phyloP scores from a whole-genome alignment of 2,329 filamentous ascomycete species.

The Stenocarpella maydis region DNA sequence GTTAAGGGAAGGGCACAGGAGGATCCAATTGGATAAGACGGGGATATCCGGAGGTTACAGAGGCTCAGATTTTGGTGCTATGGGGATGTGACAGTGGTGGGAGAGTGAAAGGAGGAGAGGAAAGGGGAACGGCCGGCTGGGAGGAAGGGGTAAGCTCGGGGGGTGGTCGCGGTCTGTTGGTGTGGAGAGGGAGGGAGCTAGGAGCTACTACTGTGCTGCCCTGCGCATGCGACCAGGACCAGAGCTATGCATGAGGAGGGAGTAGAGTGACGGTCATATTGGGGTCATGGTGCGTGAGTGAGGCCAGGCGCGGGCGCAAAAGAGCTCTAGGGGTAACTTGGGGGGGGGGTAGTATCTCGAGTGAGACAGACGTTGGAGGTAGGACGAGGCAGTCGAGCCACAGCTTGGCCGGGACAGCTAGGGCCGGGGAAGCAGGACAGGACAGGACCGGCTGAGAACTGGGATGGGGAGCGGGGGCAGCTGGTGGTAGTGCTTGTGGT shows the following conservation, averaged over 20 bases:
- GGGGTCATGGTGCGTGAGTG: conserved; percentile 7
- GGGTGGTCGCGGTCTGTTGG: conserved; percentile 35
- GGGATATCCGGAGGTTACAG: conserved; percentile 11
- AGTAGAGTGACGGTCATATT: not conserved
- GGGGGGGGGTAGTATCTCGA: not conserved
- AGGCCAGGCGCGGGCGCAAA: not conserved
- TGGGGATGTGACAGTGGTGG: conserved; percentile 17
- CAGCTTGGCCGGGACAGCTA: conserved; percentile 9
- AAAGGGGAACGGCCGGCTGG: conserved; percentile 37
- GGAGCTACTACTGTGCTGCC: conserved; percentile 23
- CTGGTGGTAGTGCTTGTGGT: not conserved
- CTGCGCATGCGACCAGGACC: conserved; percentile 10
- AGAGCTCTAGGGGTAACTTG: conserved; percentile 5
- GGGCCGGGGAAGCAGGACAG: not conserved
- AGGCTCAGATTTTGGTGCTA: not conserved
- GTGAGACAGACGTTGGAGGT: not conserved
- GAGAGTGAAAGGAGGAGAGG: conserved; percentile 36
- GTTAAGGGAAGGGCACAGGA: conserved; percentile 34
- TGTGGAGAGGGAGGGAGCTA: conserved; percentile 32
- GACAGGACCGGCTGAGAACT: not conserved
- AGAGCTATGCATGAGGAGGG: conserved; percentile 22
- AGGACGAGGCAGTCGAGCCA: conserved; percentile 2
- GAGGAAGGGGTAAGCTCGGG: conserved; percentile 39
- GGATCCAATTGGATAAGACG: conserved; percentile 42
- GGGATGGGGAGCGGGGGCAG: conserved; percentile 9